Evolutionary conservation across 805 yeast genomes (phyloP), one percentile per base, ranked within the genome.

Genomic region (Saturnispora mendoncae): DNA sequence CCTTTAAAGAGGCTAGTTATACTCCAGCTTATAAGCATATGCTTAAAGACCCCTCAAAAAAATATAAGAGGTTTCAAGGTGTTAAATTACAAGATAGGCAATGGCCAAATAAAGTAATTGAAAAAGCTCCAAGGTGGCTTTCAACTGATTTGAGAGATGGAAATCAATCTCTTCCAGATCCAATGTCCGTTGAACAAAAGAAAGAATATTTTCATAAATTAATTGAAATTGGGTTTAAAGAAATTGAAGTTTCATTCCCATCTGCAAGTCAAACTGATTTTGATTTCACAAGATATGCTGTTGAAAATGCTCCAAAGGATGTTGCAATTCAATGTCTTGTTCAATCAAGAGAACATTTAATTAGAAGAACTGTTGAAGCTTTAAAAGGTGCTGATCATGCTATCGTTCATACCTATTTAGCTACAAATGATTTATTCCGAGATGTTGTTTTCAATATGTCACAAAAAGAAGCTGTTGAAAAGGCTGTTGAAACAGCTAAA

Each of bases 221-320:
- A 50, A 52, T 80, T 7, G 84, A 80, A 44, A 66, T 81, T 43
- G 90, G 90, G 2, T 80, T 81, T 65, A 81, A 81, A 56, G 90
- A 81, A 64, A 81, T 81, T 52, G 90, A 81, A 61, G 90, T 81
- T 36, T 68, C 85, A 3, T 81, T 81, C 64, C 90, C 90, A 8
- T 78, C 85, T 23, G 88, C 88, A 3, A 80, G 87, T 4, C 88
- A 81, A 57, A 79, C 85, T 6, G 90, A 81, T 63, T 81, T 81
- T 54, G 90, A 81, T 61, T 81, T 81, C 67, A 81, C 90, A 18
- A 67, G 87, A 45, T 81, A 75, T 52, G 88, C 87, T 6, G 86
- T 81, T 33, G 84, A 79, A 57, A 74, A 76, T 52, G 83, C 85
- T 23, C 90, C 90, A 9, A 81, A 71, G 15, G 90, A 80, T 54